Conservation (phyloP, 2,329 filamentous ascomycete species). For the Ampelomyces quisqualis region DNA sequence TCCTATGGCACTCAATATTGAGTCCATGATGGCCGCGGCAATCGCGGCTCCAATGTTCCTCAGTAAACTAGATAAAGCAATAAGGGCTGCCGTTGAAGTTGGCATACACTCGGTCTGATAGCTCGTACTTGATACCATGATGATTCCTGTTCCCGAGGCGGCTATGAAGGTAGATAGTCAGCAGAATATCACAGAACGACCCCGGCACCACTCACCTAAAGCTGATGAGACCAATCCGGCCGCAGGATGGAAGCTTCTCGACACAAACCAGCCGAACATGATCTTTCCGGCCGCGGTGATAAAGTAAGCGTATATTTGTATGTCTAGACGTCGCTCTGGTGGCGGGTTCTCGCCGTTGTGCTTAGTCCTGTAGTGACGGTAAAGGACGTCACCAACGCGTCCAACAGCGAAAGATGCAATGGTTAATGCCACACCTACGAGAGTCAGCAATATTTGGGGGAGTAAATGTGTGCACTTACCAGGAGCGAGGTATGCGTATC, state of each 20-base stretch:
- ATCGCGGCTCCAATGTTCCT: constrained; percentile 43
- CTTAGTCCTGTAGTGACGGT: constrained; percentile 17
- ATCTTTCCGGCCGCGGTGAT: constrained; percentile 34
- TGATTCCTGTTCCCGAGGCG: constrained; percentile 43
- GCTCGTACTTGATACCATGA: constrained; percentile 43
- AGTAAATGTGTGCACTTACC: background rate
- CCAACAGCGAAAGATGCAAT: constrained; percentile 38
- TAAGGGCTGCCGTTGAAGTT: constrained; percentile 40
- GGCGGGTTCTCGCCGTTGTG: constrained; percentile 15
- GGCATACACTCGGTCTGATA: constrained; percentile 43
- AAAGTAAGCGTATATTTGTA: constrained; percentile 43
- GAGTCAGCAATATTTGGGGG: background rate
- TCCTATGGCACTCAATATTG: constrained; percentile 36
- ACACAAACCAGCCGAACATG: constrained; percentile 45
- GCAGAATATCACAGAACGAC: background rate
- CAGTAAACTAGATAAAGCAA: constrained; percentile 43
- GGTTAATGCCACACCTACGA: constrained; percentile 19
- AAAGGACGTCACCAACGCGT: constrained; percentile 36
- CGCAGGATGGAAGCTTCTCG: constrained; percentile 17
- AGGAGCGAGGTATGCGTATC: constrained; percentile 37
- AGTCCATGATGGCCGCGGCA: constrained; percentile 37
- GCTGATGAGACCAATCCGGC: constrained; percentile 30
- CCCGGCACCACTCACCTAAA: constrained; percentile 15
- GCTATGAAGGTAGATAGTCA: constrained; percentile 13
- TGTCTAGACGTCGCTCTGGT: constrained; percentile 40